phyloP scores from a whole-genome alignment of 2,329 filamentous ascomycete genomes.

The Ceratocystis ficicola region DNA sequence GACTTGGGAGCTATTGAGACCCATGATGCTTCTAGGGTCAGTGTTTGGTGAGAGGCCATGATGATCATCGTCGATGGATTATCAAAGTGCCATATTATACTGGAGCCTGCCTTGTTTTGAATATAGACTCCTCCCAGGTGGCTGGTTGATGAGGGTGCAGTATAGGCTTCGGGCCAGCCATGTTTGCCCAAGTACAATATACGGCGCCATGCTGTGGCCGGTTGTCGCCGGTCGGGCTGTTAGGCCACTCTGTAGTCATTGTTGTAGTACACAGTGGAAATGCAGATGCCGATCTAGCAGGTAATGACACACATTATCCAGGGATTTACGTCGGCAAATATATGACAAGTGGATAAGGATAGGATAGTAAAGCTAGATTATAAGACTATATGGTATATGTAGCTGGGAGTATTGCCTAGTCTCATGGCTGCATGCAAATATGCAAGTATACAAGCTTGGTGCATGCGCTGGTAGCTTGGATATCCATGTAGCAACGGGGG shows the following conservation, averaged over 20 bases:
- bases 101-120: too few species aligned
- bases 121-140: too few species aligned
- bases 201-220: too few species aligned
- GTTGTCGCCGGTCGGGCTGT: background rate
- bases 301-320: conserved; percentile 8
- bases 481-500: background rate
- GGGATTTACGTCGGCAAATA: background rate
- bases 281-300: background rate
- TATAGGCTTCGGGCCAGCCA: too few species aligned
- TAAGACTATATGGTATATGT: background rate
- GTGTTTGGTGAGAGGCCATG: background rate
- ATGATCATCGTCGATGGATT: background rate
- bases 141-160: background rate
- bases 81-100: background rate
- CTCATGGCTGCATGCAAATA: background rate
- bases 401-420: background rate
- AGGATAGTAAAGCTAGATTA: background rate
- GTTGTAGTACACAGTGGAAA: background rate
- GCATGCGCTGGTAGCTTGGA: background rate
- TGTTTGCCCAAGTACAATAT: too few species aligned
- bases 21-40: background rate
- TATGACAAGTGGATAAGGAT: conserved; percentile 7
- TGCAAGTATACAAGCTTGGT: background rate
- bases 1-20: background rate
- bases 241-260: conserved; percentile 6